phyloP scores from a whole-genome alignment of 2,329 filamentous ascomycete genomes.

The Colletotrichum paranaense region DNA sequence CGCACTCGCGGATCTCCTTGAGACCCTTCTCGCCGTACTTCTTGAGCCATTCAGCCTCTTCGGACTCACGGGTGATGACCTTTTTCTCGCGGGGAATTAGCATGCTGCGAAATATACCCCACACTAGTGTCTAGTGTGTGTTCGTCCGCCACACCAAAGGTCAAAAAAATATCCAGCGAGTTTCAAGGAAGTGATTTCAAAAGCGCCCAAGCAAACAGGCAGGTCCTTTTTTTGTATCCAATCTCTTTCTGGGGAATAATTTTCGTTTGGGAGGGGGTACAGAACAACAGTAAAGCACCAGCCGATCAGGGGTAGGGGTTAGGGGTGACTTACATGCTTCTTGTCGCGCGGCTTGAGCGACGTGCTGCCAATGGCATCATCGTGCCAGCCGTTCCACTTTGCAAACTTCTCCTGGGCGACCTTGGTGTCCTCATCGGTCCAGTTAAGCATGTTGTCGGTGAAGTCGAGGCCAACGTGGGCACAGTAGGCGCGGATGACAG shows the following conservation, averaged over 20 bases:
- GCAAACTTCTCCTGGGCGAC: slow-evolving; percentile 82
- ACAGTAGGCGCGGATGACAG: slow-evolving; percentile 83
- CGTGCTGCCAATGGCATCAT: slow-evolving; percentile 89
- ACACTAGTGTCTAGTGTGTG: background rate
- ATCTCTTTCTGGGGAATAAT: background rate
- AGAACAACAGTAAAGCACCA: background rate
- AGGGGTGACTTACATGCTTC: slow-evolving; percentile 63
- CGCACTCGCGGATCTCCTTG: slow-evolving; percentile 75
- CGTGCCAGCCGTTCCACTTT: slow-evolving; percentile 98
- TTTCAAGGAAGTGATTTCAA: background rate
- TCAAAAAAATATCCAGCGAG: background rate
- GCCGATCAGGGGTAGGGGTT: background rate
- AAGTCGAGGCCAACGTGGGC: slow-evolving; percentile 83
- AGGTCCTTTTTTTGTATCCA: background rate
- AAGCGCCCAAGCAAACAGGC: background rate
- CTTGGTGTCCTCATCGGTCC: slow-evolving; percentile 82
- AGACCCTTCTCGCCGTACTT: slow-evolving; percentile 81
- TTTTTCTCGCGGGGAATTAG: slow-evolving; percentile 57
- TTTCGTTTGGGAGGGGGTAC: background rate
- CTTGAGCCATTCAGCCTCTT: slow-evolving; percentile 77
- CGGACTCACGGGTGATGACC: slow-evolving; percentile 71
- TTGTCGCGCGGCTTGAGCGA: slow-evolving; percentile 77
- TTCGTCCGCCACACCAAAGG: background rate
- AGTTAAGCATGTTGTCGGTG: slow-evolving; percentile 81
- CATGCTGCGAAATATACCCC: slow-evolving; percentile 14